These are phyloP conservation scores for Xanthoconium stramineum DNA, from an alignment of 768 basidiomycete genomes.

Conservation along the genomic window DNA sequence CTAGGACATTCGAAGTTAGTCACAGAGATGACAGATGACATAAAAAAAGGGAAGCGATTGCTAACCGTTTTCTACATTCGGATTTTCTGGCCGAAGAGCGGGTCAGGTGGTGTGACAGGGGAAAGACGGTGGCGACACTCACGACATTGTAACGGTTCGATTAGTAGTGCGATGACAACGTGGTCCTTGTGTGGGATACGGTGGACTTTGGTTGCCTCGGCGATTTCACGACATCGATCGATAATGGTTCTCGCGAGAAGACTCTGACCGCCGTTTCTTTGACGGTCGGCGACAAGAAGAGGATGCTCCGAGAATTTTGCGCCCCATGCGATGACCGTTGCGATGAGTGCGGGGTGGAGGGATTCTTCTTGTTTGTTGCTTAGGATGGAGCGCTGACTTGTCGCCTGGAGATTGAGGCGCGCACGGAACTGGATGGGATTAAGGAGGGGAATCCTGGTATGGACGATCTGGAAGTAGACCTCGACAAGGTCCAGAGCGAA, in stretches of 20 bases:
- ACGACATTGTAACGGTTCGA: slow-evolving; percentile 88
- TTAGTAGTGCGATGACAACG: slow-evolving; percentile 75
- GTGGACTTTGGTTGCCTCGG: slow-evolving; percentile 85
- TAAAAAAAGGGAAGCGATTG: slow-evolving; percentile 12
- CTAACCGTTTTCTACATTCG: slow-evolving; percentile 67
- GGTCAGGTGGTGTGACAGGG: slow-evolving; percentile 6
- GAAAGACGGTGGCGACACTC: slow-evolving; percentile 37
- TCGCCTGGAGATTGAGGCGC: slow-evolving; percentile 50
- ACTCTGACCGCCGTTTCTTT: slow-evolving; percentile 68
- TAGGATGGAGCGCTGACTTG: slow-evolving; percentile 21
- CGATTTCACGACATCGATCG: slow-evolving; percentile 78
- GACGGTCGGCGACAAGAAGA: slow-evolving; percentile 73
- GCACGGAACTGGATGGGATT: slow-evolving; percentile 79
- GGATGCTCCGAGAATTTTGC: slow-evolving; percentile 93
- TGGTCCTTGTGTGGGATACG: slow-evolving; percentile 76
- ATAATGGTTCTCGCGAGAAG: slow-evolving; percentile 73
- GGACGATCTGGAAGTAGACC: slow-evolving; percentile 91
- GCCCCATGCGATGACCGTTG: slow-evolving; percentile 88
- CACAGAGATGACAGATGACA: slow-evolving; percentile 14
- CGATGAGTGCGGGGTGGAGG: slow-evolving; percentile 72
- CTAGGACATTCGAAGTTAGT: slow-evolving; percentile 37
- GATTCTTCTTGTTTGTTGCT: slow-evolving; percentile 37
- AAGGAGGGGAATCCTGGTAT: slow-evolving; percentile 83
- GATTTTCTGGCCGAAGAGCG: slow-evolving; percentile 51
- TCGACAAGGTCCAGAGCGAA: slow-evolving; percentile 92